Evolutionary conservation across 2,329 filamentous ascomycete genomes (phyloP).

Genomic region (Mycocentrospora acerina): DNA sequence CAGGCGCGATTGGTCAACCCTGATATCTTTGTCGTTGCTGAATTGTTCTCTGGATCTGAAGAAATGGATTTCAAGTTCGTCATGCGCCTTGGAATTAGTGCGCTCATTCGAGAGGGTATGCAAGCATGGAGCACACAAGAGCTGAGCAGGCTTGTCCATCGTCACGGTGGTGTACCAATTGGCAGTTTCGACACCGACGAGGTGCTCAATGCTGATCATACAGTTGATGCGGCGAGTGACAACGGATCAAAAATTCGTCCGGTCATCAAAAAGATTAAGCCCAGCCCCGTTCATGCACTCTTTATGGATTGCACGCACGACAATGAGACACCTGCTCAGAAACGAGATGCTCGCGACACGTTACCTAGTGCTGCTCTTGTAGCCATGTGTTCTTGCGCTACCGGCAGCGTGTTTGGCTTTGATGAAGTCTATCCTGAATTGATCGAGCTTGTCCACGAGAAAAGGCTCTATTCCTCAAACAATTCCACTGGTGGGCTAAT

Average conservation of each 20-base stretch:
- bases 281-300: conserved; percentile 85
- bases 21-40: conserved; percentile 87
- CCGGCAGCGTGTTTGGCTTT: conserved; percentile 96
- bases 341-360: conserved; percentile 90
- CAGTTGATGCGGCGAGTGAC: conserved; percentile 18
- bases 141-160: conserved; percentile 87
- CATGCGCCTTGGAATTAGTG: conserved; percentile 85
- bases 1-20: conserved; percentile 86
- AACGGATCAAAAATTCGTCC: conserved; percentile 48
- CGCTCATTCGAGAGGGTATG: conserved; percentile 95
- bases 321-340: conserved; percentile 94
- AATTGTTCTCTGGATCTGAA: conserved; percentile 93
- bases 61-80: conserved; percentile 96
- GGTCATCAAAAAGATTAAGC: conserved; percentile 77
- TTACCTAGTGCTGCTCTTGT: conserved; percentile 92
- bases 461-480: conserved; percentile 74
- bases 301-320: conserved; percentile 99
- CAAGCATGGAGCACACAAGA: conserved; percentile 96
- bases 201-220: conserved; percentile 63
- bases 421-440: conserved; percentile 94
- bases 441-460: conserved; percentile 92
- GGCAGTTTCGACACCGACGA: conserved; percentile 97
- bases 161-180: conserved; percentile 89
- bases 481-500: conserved; percentile 64
- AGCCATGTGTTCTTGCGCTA: conserved; percentile 92